Percentiles rank a stretch among this genome's conserved stretches.
Evolutionary conservation across 2,329 filamentous ascomycete species (phyloP).

Genomic region (Sporothrix humicola): DNA sequence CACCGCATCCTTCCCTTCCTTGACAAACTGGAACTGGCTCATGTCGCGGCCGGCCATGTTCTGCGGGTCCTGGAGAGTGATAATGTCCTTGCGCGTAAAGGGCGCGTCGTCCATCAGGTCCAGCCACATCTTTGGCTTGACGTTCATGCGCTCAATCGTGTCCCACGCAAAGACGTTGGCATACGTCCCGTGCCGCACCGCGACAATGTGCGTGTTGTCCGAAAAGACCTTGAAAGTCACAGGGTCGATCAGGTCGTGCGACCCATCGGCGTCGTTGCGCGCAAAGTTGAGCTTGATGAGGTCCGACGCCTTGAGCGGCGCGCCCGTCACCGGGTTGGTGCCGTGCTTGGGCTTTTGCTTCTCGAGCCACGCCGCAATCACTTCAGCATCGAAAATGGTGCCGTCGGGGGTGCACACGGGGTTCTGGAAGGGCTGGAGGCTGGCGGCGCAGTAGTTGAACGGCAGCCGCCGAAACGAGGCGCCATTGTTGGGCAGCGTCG

Average conservation of each 20-base stretch:
- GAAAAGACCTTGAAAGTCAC: constrained; percentile 98
- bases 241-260: constrained; percentile 88
- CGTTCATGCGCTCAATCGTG: constrained; percentile 91
- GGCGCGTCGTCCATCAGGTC: constrained; percentile 87
- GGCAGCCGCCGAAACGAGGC: constrained; percentile 79
- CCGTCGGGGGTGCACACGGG: constrained; percentile 89
- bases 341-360: constrained; percentile 76
- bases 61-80: constrained; percentile 94
- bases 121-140: constrained; percentile 95
- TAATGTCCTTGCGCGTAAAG: constrained; percentile 89
- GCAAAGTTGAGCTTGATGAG: constrained; percentile 90
- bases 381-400: constrained; percentile 92
- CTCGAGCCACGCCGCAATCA: constrained; percentile 92
- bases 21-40: constrained; percentile 85
- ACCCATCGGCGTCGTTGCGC: constrained; percentile 79
- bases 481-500: constrained; percentile 33
- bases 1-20: constrained; percentile 70
- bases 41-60: constrained; percentile 83
- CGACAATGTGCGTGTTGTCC: constrained; percentile 96
- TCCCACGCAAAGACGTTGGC: constrained; percentile 98
- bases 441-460: constrained; percentile 97
- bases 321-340: constrained; percentile 87
- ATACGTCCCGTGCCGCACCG: constrained; percentile 76
- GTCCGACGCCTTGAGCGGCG: constrained; percentile 77
- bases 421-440: constrained; percentile 91